Evolutionary conservation across 2,329 filamentous ascomycete species (phyloP), one percentile per base, ranked within the genome.

Genomic region (Aurifilum marmelostoma): DNA sequence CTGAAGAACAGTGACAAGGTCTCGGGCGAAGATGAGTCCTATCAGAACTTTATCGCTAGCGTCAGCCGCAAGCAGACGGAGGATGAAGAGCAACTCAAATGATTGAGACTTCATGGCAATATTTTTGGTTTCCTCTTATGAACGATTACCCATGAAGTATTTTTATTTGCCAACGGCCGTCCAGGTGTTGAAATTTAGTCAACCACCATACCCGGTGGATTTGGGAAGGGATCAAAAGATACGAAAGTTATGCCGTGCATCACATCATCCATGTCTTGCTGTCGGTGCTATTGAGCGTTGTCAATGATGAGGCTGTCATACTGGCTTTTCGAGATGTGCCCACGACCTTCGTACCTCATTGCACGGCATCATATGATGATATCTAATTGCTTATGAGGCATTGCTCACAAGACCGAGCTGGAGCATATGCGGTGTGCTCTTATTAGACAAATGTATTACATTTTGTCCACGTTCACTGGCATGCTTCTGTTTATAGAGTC

Each of bases 41-140:
- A 71, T n/a, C 70, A 70, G 43, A 67, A 58, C 41, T 71, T 71
- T 29, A 67, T 71, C 18, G 68, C 70, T 18, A 71, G 68, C 47
- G 70, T 71, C 18, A 69, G 68, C 34, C 70, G 68, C 56, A 71
- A 66, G 50, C 62, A 41, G 29, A 66, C 59, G 21, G 63, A 69
- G 12, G 58, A 52, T 18, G 47, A 65, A 16, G 68, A 69, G 9
- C 68, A 66, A 37, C 32, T 8, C 16, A 34, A 8, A 18, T 59
- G 21, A 11, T 11, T 8, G 32, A 37, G 56, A 11, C 16, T 29
- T 21, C 21, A 37, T 37, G 56, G 21, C 32, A 18, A n/a, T 34
- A 3, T 24, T 11, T 59, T 21, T 14, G 21, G 18, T 21, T 21
- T 29, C 18, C 14, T 32, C 56, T 9, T 37, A 21, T 18, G 21